phyloP scores from a whole-genome alignment of 345 rosid species.

The Toxicodendron radicans region DNA sequence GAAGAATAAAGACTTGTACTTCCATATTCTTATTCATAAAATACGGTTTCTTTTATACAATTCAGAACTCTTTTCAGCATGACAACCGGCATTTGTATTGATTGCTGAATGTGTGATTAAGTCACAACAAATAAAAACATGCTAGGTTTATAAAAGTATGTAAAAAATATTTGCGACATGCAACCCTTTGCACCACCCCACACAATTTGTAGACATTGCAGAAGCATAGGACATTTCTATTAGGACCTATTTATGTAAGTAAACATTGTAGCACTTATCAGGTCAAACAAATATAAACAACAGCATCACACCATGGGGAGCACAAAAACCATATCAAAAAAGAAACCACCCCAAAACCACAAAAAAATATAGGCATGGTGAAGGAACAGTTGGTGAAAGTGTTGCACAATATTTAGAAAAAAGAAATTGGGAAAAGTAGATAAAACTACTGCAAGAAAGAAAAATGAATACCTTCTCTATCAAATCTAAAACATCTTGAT shows the following conservation, averaged over 20 bases:
- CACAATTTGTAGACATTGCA: background rate
- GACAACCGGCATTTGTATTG: background rate
- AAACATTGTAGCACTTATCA: background rate
- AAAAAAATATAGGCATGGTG: background rate
- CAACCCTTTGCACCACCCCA: background rate
- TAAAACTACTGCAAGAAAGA: slow-evolving; percentile 7
- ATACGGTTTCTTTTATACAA: background rate
- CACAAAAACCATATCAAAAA: background rate
- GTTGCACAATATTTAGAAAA: background rate
- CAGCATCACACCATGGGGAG: background rate
- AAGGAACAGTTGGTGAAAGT: background rate
- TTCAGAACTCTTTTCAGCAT: background rate
- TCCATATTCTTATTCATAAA: background rate
- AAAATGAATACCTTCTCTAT: slow-evolving; percentile 81
- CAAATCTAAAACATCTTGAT: slow-evolving; percentile 96
- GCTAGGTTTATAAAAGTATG: slow-evolving; percentile 7
- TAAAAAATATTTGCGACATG: background rate
- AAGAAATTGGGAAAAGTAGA: background rate
- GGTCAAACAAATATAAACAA: background rate
- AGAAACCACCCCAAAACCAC: slow-evolving; percentile 4
- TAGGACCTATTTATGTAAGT: background rate
- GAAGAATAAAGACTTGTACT: background rate
- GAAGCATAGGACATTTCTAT: background rate
- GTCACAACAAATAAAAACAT: background rate
- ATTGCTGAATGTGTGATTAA: background rate